Evolutionary conservation across 2,329 filamentous ascomycete genomes (phyloP).

Genomic region (Ophiosphaerella herpotricha): DNA sequence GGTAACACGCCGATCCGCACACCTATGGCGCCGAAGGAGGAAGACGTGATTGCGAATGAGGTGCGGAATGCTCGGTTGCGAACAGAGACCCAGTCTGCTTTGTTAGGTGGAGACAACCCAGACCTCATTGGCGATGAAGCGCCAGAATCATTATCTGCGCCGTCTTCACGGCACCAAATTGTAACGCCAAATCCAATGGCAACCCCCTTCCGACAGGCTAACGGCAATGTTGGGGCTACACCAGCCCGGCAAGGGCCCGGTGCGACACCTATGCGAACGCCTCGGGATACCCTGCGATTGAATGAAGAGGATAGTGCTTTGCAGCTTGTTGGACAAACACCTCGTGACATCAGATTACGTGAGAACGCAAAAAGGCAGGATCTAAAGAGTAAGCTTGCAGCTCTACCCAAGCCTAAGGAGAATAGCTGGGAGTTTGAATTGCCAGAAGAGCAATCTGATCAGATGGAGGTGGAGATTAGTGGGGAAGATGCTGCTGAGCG

Average conservation of each 20-base stretch:
- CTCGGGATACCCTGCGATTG: conserved; percentile 82
- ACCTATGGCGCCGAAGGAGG: conserved; percentile 85
- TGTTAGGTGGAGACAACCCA: conserved; percentile 92
- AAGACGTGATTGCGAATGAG: conserved; percentile 96
- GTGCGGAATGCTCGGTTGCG: conserved; percentile 90
- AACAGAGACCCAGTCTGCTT: conserved; percentile 89
- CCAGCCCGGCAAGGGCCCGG: conserved; percentile 65
- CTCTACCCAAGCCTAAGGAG: conserved; percentile 89
- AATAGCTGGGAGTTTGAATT: conserved; percentile 92
- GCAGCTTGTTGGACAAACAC: conserved; percentile 73
- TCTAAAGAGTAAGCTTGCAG: conserved; percentile 73
- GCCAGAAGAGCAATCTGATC: conserved; percentile 77
- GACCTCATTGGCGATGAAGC: conserved; percentile 79
- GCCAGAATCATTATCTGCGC: conserved; percentile 86
- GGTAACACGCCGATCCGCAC: conserved; percentile 87
- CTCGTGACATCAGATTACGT: conserved; percentile 72
- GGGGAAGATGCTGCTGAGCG: conserved; percentile 74
- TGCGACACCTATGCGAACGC: conserved; percentile 84
- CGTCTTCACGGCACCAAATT: conserved; percentile 77
- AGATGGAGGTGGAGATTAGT: conserved; percentile 55
- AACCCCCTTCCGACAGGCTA: conserved; percentile 74
- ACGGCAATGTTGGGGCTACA: conserved; percentile 68
- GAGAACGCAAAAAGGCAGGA: conserved; percentile 71
- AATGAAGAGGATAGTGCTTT: conserved; percentile 70
- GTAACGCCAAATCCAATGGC: conserved; percentile 96